phyloP scores from a whole-genome alignment of 2,329 filamentous ascomycete genomes.

The Hypoxylon sp. region DNA sequence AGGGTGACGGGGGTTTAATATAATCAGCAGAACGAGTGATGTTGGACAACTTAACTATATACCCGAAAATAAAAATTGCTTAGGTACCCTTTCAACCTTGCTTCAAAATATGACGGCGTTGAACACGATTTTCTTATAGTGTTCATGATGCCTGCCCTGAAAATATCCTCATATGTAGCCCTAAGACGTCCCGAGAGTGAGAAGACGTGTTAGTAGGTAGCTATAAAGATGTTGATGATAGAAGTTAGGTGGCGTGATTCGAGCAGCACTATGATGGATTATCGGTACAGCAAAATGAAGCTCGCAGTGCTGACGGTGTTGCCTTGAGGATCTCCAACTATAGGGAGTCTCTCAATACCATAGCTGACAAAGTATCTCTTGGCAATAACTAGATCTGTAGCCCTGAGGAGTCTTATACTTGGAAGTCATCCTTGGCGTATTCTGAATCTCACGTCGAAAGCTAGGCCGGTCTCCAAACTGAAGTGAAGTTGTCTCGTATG shows the following conservation, averaged over 20 bases:
- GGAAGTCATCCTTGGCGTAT: neutral
- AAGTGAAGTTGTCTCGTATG: too few relatives aligned
- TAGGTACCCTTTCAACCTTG: neutral
- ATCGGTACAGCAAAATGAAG: neutral
- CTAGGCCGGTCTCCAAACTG: neutral
- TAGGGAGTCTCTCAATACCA: neutral
- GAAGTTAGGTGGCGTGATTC: neutral
- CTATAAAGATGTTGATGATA: neutral
- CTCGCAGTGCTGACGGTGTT: neutral
- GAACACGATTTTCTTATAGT: neutral
- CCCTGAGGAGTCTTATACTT: neutral
- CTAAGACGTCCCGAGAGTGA: neutral
- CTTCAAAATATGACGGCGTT: neutral
- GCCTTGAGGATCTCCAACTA: neutral
- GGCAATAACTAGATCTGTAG: neutral
- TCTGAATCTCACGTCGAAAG: neutral
- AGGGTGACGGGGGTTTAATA: neutral
- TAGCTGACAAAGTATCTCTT: neutral
- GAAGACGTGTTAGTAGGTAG: neutral
- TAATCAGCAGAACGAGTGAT: constrained; percentile 1
- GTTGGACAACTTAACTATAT: constrained; percentile 21
- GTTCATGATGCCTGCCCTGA: neutral
- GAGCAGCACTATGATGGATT: neutral
- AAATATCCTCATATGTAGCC: neutral
- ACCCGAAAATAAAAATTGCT: constrained; percentile 28